These are phyloP conservation scores for Coemansia biformis DNA, from an alignment of 192 early-diverging fungal species.

Conservation along the genomic window DNA sequence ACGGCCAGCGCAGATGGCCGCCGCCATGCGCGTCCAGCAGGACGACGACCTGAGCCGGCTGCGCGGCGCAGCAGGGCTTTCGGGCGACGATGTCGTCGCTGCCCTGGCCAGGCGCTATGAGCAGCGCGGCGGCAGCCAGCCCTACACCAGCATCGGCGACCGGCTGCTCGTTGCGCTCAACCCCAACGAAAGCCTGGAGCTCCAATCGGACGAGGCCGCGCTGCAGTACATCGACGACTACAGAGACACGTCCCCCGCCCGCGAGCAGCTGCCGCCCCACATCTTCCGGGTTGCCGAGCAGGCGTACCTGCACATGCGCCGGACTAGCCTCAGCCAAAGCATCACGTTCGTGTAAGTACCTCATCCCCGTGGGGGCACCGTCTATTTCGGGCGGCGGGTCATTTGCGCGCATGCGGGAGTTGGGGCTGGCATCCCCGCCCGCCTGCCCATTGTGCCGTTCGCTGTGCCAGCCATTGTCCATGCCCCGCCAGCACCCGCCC, in stretches of 20 bases:
- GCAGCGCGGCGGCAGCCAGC: conserved; percentile 37
- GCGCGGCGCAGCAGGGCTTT: conserved; percentile 33
- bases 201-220: conserved; percentile 54
- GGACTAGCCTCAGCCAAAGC: conserved; percentile 64
- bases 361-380: too few species aligned
- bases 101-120: conserved; percentile 42
- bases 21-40: too few species aligned
- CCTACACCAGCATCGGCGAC: conserved; percentile 66
- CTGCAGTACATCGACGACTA: conserved; percentile 77
- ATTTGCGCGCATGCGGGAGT: too few species aligned
- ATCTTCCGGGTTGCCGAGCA: conserved; percentile 65
- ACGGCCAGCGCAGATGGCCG: too few species aligned
- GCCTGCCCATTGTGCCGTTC: too few species aligned
- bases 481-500: too few species aligned
- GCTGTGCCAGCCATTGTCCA: too few species aligned
- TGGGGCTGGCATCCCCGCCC: too few species aligned
- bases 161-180: conserved; percentile 68
- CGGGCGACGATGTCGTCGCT: conserved; percentile 39
- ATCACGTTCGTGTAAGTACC: conserved; percentile 55
- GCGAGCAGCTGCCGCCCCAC: conserved; percentile 55
- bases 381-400: too few species aligned
- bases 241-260: conserved; percentile 53
- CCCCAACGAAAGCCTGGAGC: conserved; percentile 54
- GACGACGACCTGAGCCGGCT: conserved; percentile 45
- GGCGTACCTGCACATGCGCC: conserved; percentile 70